Base-by-base conservation (phyloP, 768 basidiomycete genomes). In the Pleurotus djamor region DNA sequence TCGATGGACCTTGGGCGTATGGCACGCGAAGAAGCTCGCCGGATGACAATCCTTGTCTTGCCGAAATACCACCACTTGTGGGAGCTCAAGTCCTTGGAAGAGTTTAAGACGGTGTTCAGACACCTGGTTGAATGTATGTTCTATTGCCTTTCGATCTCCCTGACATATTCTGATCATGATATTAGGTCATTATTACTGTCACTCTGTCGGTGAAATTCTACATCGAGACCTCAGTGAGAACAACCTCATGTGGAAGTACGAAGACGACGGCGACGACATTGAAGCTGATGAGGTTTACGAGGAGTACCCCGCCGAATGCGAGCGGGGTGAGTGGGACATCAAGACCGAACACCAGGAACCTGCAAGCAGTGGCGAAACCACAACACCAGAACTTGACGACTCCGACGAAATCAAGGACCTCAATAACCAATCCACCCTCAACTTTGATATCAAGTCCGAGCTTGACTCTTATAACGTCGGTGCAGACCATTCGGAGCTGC, bases 201-300 rank as follows among this genome's bases (percentile, higher is more conserved):
- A 72, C 71, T 38, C 38, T 14, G n/a, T 50, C 17, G 63, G 61
- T 5, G 10, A n/a, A 9, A 57, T 76, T 6, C 34, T 61, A 32
- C 72, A 76, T 37, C 58, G 63, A 6, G 71, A 74, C 52, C 69
- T 72, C 32, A 74, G 69, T 60, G 48, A 66, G 3, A 50, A 44
- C 8, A 74, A 74, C 58, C 55, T 72, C 5, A 72, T 71, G 70
- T n/a, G 38, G 38, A 41, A 9, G 38, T 69, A 60, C 13, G 59
- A 67, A n/a, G 38, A 41, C 13, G 55, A 47, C 10, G 57, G 13
- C 12, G 16, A 60, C 32, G 35, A 56, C 16, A 69, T 10, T 41
- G 10, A 41, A 10, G n/a, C 9, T 41, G 38, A n/a, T 9, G n/a
- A 41, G 4, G 38, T 41, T 9, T 41, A 10, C 4, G 38, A 41